A percentile compares a stretch with the other conserved stretches of the same genome.
Evolutionary conservation across 2,329 filamentous ascomycete genomes (phyloP).

Genomic region (Epichloe baconii): DNA sequence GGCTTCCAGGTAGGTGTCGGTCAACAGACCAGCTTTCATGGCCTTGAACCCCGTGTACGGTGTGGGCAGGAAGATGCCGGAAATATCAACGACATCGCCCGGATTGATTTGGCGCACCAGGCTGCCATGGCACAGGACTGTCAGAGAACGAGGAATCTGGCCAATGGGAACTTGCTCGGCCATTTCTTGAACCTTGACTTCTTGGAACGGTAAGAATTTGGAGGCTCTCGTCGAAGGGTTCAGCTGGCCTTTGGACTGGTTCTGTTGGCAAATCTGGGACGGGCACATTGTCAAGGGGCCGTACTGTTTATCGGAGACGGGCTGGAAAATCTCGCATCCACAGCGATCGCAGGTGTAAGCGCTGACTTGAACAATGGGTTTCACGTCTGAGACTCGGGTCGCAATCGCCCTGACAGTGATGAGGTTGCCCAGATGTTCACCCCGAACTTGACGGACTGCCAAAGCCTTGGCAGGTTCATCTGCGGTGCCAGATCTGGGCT

Average conservation of each 20-base stretch:
- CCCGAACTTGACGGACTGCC: conserved; percentile 85
- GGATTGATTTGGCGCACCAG: conserved; percentile 80
- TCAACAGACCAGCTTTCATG: conserved; percentile 88
- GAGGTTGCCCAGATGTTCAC: conserved; percentile 82
- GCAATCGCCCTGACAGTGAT: conserved; percentile 93
- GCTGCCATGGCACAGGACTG: conserved; percentile 77
- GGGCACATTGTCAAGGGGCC: conserved; percentile 77
- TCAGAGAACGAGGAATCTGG: conserved; percentile 87
- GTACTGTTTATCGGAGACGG: conserved; percentile 81
- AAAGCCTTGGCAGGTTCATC: conserved; percentile 52
- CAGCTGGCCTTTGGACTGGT: conserved; percentile 86
- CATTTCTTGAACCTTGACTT: conserved; percentile 97
- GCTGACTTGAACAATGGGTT: conserved; percentile 93
- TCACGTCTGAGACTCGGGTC: conserved; percentile 92
- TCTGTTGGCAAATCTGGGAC: conserved; percentile 77
- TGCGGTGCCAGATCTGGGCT: conserved; percentile 64
- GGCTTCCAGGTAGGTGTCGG: conserved; percentile 92
- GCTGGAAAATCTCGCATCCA: conserved; percentile 95
- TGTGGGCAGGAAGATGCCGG: conserved; percentile 90
- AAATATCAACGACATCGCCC: conserved; percentile 86
- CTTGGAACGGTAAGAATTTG: conserved; percentile 95
- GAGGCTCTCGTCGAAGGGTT: conserved; percentile 91
- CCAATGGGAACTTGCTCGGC: conserved; percentile 98
- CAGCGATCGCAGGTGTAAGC: conserved; percentile 96
- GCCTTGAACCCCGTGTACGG: conserved; percentile 99